These are phyloP conservation scores for Colletotrichum camelliae DNA, from an alignment of 2,329 filamentous ascomycete genomes.

Conservation along the genomic window DNA sequence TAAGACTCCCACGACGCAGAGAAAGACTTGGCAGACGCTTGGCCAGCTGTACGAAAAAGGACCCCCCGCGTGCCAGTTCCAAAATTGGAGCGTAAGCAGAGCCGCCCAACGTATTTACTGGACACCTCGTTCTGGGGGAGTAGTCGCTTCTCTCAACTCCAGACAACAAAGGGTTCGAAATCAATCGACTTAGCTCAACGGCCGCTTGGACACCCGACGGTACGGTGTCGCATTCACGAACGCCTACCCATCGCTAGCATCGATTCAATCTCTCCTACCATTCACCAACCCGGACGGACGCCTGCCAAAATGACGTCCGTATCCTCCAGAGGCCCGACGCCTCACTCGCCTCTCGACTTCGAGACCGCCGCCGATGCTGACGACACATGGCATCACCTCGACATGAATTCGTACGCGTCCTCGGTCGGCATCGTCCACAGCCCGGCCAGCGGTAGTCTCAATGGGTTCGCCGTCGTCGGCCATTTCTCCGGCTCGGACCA, in stretches of 20 bases:
- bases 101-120: background rate
- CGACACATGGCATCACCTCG: slow-evolving; percentile 51
- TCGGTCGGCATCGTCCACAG: slow-evolving; percentile 53
- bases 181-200: background rate
- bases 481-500: slow-evolving; percentile 36
- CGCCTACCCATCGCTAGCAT: background rate
- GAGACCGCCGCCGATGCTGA: slow-evolving; percentile 44
- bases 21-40: background rate
- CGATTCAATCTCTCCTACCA: background rate
- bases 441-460: slow-evolving; percentile 56
- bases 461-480: slow-evolving; percentile 54
- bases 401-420: slow-evolving; percentile 38
- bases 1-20: background rate
- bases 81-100: slow-evolving; percentile 1
- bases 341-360: slow-evolving; percentile 45
- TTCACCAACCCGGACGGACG: background rate
- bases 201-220: background rate
- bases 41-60: background rate
- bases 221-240: background rate
- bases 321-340: slow-evolving; percentile 41
- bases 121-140: background rate
- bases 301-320: slow-evolving; percentile 40
- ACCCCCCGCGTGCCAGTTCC: background rate
- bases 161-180: background rate
- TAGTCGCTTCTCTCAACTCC: background rate